A percentile compares a stretch with the other conserved stretches of the same genome.
These are phyloP conservation scores for Zopfochytrium polystomum DNA, from an alignment of 371 early-diverging fungal genomes.

Conservation along the genomic window DNA sequence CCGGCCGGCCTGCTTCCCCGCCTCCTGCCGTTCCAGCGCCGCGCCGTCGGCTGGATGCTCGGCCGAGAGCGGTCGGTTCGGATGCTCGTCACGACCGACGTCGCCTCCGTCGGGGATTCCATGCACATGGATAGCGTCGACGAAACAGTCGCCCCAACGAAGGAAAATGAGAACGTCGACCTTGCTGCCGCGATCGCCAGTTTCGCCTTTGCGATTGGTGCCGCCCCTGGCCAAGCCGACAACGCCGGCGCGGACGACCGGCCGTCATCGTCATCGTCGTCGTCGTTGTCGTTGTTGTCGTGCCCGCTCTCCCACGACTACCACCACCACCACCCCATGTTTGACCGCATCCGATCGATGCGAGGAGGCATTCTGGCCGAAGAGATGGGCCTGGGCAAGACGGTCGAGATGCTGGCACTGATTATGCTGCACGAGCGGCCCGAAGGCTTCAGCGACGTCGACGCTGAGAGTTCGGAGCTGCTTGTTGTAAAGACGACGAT, in stretches of 20 bases:
- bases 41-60: slow-evolving; percentile 40
- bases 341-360: background rate
- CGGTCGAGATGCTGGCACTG: slow-evolving; percentile 54
- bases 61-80: slow-evolving; percentile 22
- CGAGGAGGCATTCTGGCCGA: slow-evolving; percentile 49
- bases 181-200: slow-evolving; percentile 6
- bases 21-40: slow-evolving; percentile 32
- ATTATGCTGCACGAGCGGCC: slow-evolving; percentile 29
- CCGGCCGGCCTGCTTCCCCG: too few species aligned
- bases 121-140: slow-evolving; percentile 1
- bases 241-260: background rate
- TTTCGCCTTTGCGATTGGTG: slow-evolving; percentile 3
- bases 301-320: background rate
- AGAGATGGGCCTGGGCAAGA: slow-evolving; percentile 71
- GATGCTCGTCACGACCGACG: background rate
- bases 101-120: background rate
- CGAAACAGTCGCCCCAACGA: background rate
- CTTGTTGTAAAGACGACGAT: too few species aligned
- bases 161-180: background rate
- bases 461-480: too few species aligned
- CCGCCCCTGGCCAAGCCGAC: slow-evolving; percentile 1
- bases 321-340: background rate
- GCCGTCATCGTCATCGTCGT: background rate
- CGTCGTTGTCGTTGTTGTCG: background rate
- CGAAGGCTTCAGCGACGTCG: too few species aligned